Percentiles rank a stretch among this genome's conserved stretches.
These are phyloP conservation scores for Halophytophthora polymorphica DNA, from an alignment of 352 stramenopile genomes.

Conservation along the genomic window DNA sequence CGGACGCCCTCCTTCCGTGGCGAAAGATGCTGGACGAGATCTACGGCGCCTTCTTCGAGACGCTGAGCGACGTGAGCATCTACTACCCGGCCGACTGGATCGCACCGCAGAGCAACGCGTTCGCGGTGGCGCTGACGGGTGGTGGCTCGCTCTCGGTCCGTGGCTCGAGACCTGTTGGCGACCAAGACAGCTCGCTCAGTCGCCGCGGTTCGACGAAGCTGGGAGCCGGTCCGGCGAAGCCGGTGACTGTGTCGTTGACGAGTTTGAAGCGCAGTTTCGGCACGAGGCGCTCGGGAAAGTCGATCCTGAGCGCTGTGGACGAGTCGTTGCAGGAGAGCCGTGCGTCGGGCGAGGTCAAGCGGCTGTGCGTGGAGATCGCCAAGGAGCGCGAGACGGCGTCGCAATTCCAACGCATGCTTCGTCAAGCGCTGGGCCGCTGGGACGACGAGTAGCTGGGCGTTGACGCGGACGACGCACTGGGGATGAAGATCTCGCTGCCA, in stretches of 20 bases:
- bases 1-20: slow-evolving; percentile 44
- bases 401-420: slow-evolving; percentile 61
- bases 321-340: slow-evolving; percentile 25
- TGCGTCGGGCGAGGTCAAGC: slow-evolving; percentile 30
- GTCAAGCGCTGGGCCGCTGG: slow-evolving; percentile 49
- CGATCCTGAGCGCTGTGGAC: slow-evolving; percentile 6
- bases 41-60: slow-evolving; percentile 61
- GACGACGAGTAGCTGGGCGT: background rate
- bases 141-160: slow-evolving; percentile 1
- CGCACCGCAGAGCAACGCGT: slow-evolving; percentile 10
- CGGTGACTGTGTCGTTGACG: slow-evolving; percentile 26
- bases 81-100: slow-evolving; percentile 34
- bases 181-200: slow-evolving; percentile 5
- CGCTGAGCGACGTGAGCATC: slow-evolving; percentile 43
- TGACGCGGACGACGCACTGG: slow-evolving; percentile 9
- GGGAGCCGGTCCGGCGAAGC: background rate
- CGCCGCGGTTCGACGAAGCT: slow-evolving; percentile 7
- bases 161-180: slow-evolving; percentile 2
- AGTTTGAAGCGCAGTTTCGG: slow-evolving; percentile 45
- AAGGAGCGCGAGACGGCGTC: slow-evolving; percentile 42
- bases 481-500: background rate
- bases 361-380: slow-evolving; percentile 51
- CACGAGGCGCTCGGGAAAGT: background rate
- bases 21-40: slow-evolving; percentile 52
- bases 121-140: slow-evolving; percentile 13